Evolutionary conservation across 306 rosid species (phyloP).

Genomic region (Prunus fruticosa): DNA sequence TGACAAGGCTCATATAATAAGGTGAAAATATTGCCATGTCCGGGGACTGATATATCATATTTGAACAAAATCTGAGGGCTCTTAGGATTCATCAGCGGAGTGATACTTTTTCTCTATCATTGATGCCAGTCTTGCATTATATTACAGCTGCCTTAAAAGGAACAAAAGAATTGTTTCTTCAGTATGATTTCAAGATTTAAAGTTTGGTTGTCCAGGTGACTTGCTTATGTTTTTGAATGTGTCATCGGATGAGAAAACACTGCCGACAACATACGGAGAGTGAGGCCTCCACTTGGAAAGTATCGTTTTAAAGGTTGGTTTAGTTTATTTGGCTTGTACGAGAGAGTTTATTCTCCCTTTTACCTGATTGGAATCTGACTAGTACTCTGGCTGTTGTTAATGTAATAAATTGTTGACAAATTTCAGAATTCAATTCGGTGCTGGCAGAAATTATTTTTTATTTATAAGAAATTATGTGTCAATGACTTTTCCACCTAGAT

Average conservation of each 20-base stretch:
- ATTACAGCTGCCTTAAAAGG: not conserved
- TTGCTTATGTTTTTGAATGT: slow-evolving; percentile 75
- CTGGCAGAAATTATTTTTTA: not conserved
- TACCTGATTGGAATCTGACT: not conserved
- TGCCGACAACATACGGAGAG: slow-evolving; percentile 94
- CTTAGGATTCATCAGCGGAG: not conserved
- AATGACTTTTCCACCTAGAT: not conserved
- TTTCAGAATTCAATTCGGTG: not conserved
- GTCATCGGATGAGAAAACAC: slow-evolving; percentile 67
- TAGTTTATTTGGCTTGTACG: not conserved
- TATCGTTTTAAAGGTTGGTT: slow-evolving; percentile 86
- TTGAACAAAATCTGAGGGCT: not conserved
- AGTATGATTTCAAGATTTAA: not conserved
- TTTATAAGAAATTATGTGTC: not conserved
- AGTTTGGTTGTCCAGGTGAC: slow-evolving; percentile 58
- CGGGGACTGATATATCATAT: not conserved
- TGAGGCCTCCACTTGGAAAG: slow-evolving; percentile 98
- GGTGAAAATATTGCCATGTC: not conserved
- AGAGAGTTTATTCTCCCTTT: not conserved
- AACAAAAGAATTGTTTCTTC: not conserved
- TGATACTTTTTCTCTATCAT: not conserved
- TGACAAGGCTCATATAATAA: not conserved
- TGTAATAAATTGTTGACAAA: not conserved
- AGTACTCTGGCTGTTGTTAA: not conserved
- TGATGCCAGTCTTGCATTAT: not conserved